These are phyloP conservation scores for Colletotrichum spinosum DNA, from an alignment of 2,329 filamentous ascomycete species.

Conservation along the genomic window DNA sequence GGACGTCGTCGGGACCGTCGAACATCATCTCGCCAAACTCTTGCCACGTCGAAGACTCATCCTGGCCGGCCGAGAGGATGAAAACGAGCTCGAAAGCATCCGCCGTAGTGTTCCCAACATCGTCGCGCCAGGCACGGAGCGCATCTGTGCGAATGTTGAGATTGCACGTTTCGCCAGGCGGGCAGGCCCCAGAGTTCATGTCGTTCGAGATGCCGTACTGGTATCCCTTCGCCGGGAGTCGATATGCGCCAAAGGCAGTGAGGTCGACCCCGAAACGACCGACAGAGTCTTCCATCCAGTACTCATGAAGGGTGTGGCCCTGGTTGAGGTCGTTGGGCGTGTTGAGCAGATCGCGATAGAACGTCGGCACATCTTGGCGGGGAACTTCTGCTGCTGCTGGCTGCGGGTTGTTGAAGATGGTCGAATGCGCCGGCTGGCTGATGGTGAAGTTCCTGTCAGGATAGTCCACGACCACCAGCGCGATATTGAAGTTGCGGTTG, in stretches of 20 bases:
- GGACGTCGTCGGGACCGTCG: conserved; percentile 57
- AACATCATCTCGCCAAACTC: conserved; percentile 69
- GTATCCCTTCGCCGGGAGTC: conserved; percentile 58
- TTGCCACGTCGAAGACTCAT: conserved; percentile 67
- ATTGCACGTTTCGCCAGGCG: conserved; percentile 53
- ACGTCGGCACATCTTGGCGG: conserved; percentile 59
- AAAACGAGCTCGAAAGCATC: conserved; percentile 63
- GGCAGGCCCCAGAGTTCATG: conserved; percentile 62
- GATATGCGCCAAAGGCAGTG: conserved; percentile 63
- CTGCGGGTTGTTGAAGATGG: conserved; percentile 63
- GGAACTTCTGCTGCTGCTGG: conserved; percentile 49
- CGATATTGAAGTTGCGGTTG: conserved; percentile 66
- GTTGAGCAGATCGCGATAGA: conserved; percentile 64
- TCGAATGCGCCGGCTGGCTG: conserved; percentile 57
- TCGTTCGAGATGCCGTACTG: conserved; percentile 63
- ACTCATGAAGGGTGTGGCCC: conserved; percentile 66
- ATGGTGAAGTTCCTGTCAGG: conserved; percentile 61
- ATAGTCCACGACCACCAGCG: conserved; percentile 65
- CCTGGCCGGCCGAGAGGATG: conserved; percentile 65
- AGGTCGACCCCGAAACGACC: conserved; percentile 65
- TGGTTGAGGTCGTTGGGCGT: conserved; percentile 60
- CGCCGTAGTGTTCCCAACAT: conserved; percentile 62
- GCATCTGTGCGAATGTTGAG: conserved; percentile 62
- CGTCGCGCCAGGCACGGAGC: conserved; percentile 59
- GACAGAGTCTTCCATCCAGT: conserved; percentile 68